Conservation (phyloP, 2,329 filamentous ascomycete genomes). For the Cladosporium colombiae region DNA sequence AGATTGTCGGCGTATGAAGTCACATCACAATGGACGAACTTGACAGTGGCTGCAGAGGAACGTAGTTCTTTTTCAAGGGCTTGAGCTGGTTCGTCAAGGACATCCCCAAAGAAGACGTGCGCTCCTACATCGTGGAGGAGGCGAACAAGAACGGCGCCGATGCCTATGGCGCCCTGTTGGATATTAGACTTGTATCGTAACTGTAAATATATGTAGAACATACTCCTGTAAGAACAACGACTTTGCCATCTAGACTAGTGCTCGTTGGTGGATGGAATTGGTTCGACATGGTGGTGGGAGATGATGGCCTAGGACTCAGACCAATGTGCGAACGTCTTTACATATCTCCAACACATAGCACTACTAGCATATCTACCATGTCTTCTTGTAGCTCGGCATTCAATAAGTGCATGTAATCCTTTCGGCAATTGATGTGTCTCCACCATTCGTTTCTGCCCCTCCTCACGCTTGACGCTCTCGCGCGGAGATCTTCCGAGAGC, state of each 20-base stretch:
- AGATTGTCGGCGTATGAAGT: constrained; percentile 49
- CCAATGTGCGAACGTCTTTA: background rate
- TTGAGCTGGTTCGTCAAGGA: constrained; percentile 39
- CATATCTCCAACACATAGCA: background rate
- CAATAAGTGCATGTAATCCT: background rate
- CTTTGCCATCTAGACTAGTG: constrained; percentile 30
- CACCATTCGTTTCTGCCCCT: background rate
- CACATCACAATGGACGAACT: constrained; percentile 50
- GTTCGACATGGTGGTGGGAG: constrained; percentile 21
- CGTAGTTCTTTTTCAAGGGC: constrained; percentile 34
- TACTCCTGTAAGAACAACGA: constrained; percentile 38
- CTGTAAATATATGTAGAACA: constrained; percentile 12
- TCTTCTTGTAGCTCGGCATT: background rate
- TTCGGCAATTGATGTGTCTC: background rate
- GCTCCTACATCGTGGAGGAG: constrained; percentile 43
- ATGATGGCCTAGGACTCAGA: background rate
- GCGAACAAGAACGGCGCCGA: constrained; percentile 46
- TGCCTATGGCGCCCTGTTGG: constrained; percentile 46
- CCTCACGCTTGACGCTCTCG: background rate
- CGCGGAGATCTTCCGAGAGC: background rate
- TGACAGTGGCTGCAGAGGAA: constrained; percentile 26
- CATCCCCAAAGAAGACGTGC: constrained; percentile 49
- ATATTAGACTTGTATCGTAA: background rate
- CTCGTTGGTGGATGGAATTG: constrained; percentile 27
- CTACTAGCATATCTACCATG: background rate